Evolutionary conservation across 2,329 filamentous ascomycete species (phyloP).

Genomic region (Calonectria honghensis): DNA sequence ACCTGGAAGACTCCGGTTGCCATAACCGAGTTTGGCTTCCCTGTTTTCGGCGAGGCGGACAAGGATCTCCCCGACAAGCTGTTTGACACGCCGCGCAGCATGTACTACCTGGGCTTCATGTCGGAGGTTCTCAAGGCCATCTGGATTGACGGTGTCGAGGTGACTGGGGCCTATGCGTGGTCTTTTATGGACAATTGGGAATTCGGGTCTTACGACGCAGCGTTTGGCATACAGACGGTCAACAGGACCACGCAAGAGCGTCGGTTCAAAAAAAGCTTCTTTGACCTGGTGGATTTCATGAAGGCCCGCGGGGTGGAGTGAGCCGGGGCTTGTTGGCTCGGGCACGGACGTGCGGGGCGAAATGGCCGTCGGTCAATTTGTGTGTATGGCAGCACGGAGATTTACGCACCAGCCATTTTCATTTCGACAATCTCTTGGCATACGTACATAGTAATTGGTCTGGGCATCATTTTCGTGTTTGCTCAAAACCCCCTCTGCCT

Average conservation of each 20-base stretch:
- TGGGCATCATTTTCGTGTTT: background rate
- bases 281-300: conserved; percentile 74
- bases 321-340: background rate
- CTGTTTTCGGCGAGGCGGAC: conserved; percentile 68
- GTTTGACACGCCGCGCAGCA: conserved; percentile 71
- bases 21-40: conserved; percentile 75
- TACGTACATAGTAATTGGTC: background rate
- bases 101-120: conserved; percentile 74
- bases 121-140: conserved; percentile 73
- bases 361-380: conserved; percentile 24
- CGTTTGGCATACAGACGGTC: conserved; percentile 75
- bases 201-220: conserved; percentile 66
- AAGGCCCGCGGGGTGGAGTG: conserved; percentile 55
- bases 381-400: background rate
- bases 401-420: conserved; percentile 18
- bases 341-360: background rate
- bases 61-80: conserved; percentile 69
- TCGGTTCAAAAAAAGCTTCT: conserved; percentile 75
- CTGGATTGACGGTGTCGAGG: conserved; percentile 73
- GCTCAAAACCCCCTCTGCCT: background rate
- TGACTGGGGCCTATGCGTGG: conserved; percentile 74
- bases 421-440: conserved; percentile 18
- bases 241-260: conserved; percentile 71
- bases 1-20: conserved; percentile 70
- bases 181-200: conserved; percentile 72